Evolutionary conservation across 106 monocot genomes (phyloP).

Genomic region (Apostasia shenzhenica): DNA sequence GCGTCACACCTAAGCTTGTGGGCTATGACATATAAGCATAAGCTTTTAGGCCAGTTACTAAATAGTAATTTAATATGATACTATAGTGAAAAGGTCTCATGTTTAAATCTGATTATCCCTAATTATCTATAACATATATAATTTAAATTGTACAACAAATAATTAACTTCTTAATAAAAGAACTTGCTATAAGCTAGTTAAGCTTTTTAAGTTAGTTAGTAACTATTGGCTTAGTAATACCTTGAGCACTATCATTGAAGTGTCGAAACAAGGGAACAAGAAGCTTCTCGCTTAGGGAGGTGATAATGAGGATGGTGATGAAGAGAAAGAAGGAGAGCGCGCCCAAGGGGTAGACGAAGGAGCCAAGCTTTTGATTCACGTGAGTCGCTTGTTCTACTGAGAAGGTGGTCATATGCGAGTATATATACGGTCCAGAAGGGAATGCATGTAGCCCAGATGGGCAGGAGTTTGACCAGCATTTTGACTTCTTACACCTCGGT

Average conservation of each 20-base stretch:
- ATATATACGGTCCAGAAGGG: conserved; percentile 97
- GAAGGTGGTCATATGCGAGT: conserved; percentile 96
- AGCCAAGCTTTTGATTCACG: conserved; percentile 64
- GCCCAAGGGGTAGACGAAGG: conserved; percentile 55
- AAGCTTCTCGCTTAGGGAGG: conserved; percentile 77
- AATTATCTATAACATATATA: too few species aligned
- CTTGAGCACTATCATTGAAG: conserved; percentile 47
- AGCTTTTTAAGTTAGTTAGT: too few species aligned
- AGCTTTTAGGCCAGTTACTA: too few species aligned
- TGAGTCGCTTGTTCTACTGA: conserved; percentile 81
- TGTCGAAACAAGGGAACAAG: conserved; percentile 50
- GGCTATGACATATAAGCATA: too few species aligned
- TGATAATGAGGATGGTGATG: conserved; percentile 59
- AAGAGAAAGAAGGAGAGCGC: conserved; percentile 89
- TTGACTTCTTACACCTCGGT: conserved; percentile 84
- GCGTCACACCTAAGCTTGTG: too few species aligned
- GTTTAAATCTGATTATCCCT: too few species aligned
- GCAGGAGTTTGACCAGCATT: conserved; percentile 72
- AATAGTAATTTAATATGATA: too few species aligned
- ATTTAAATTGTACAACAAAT: too few species aligned
- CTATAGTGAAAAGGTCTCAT: too few species aligned
- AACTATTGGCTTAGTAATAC: too few species aligned
- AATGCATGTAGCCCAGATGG: conserved; percentile 89
- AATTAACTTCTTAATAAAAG: too few species aligned
- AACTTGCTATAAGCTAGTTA: too few species aligned